Conservation (phyloP, 495 filamentous ascomycete species). For the Thermothielavioides terrestris region DNA sequence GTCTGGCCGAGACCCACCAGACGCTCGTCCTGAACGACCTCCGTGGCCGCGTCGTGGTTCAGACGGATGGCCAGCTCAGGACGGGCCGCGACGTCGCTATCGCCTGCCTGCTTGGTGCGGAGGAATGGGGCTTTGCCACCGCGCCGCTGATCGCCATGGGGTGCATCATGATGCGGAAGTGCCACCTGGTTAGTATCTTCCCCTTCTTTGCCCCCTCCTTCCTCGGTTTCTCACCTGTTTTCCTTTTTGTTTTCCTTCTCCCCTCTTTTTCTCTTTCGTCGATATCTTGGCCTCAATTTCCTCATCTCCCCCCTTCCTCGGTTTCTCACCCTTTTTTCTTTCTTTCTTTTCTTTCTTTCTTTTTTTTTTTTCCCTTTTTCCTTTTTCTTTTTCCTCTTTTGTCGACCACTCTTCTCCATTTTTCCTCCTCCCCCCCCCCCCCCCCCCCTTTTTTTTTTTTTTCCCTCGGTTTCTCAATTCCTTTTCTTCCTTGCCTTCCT, state of each 20-base stretch:
- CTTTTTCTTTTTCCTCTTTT: no score
- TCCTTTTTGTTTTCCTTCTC: constrained; percentile 1
- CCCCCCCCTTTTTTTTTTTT: no score
- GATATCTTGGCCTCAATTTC: no score
- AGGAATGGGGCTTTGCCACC: constrained; percentile 98
- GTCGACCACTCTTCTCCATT: no score
- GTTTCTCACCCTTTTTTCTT: no score
- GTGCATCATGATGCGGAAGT: constrained; percentile 92
- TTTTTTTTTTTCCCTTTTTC: no score
- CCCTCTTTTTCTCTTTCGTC: background rate
- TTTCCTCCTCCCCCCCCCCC: no score
- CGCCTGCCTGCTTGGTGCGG: constrained; percentile 90
- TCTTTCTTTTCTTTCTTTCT: no score
- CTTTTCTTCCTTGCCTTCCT: no score
- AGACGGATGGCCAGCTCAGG: constrained; percentile 93
- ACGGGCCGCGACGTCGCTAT: constrained; percentile 95
- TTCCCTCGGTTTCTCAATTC: no score
- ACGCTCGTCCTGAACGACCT: constrained; percentile 98
- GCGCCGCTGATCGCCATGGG: constrained; percentile 95
- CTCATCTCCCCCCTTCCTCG: no score
- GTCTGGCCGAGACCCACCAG: constrained; percentile 97
- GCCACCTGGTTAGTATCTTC: constrained; percentile 23
- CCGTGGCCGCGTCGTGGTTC: constrained; percentile 90
- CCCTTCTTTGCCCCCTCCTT: no score
- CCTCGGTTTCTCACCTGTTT: background rate